Percentiles rank a stretch among this genome's conserved stretches.
phyloP scores from a whole-genome alignment of 1,284 basidiomycete genomes.

The Cutaneotrichosporon daszewskae region DNA sequence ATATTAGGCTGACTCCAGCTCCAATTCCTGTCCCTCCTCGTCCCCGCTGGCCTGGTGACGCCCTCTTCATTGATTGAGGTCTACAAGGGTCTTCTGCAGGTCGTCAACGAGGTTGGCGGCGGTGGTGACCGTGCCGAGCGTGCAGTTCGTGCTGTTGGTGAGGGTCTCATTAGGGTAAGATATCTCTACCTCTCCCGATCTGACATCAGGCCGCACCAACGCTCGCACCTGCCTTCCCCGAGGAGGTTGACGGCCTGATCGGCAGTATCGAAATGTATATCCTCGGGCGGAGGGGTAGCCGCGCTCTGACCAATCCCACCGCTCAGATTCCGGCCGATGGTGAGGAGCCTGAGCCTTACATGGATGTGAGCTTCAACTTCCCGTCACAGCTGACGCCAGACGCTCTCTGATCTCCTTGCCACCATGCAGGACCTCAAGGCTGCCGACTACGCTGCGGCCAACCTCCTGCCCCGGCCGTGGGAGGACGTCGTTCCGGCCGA shows the following conservation, averaged over 20 bases:
- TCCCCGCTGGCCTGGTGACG: conserved; percentile 67
- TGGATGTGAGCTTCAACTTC: conserved; percentile 27
- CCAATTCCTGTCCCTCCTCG: conserved; percentile 82
- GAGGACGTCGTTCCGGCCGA: conserved; percentile 45
- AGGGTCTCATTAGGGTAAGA: conserved; percentile 74
- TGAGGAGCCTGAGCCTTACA: conserved; percentile 29
- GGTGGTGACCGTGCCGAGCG: conserved; percentile 78
- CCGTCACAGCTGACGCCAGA: conserved; percentile 18
- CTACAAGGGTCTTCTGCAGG: conserved; percentile 71
- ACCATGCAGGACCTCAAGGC: conserved; percentile 35
- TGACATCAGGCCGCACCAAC: conserved; percentile 30
- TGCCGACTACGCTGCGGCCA: conserved; percentile 23
- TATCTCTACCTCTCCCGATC: conserved; percentile 3
- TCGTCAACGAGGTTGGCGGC: conserved; percentile 83
- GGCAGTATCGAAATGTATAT: conserved; percentile 37
- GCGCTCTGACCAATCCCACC: conserved; percentile 29
- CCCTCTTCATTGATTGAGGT: conserved; percentile 68
- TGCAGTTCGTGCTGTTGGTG: conserved; percentile 77
- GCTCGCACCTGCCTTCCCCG: conserved; percentile 28
- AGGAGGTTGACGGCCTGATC: conserved; percentile 33
- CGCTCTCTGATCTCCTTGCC: conserved; percentile 31
- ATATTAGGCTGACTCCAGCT: conserved; percentile 54
- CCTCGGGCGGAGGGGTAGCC: conserved; percentile 25
- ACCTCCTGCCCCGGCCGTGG: conserved; percentile 62
- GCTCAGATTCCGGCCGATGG: conserved; percentile 28